These are phyloP conservation scores for Wallacemonas sp. DNA, from an alignment of 208 protist genomes.

Conservation along the genomic window DNA sequence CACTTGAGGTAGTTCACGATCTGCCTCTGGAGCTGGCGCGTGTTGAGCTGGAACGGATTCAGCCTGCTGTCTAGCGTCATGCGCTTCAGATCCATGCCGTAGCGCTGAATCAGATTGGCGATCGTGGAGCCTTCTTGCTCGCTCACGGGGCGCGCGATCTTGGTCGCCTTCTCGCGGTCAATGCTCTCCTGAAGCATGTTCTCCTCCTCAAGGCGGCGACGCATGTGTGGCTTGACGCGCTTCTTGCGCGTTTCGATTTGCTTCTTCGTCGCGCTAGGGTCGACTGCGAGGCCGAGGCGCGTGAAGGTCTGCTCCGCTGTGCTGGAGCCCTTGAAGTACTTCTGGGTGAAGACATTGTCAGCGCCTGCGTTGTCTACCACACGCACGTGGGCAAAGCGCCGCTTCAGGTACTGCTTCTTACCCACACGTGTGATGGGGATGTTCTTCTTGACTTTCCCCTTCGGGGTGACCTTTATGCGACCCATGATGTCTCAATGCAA, in stretches of 20 bases:
- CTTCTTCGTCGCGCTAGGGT: slow-evolving; percentile 50
- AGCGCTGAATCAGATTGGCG: slow-evolving; percentile 60
- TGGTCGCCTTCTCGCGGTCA: slow-evolving; percentile 25
- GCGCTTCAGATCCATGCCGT: slow-evolving; percentile 78
- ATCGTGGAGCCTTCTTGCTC: slow-evolving; percentile 80
- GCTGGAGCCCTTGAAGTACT: slow-evolving; percentile 66
- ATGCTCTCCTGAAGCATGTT: slow-evolving; percentile 34
- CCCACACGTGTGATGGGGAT: slow-evolving; percentile 87
- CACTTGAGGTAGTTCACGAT: slow-evolving; percentile 82
- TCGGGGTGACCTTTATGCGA: slow-evolving; percentile 72
- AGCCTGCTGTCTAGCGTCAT: slow-evolving; percentile 82
- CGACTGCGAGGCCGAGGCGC: slow-evolving; percentile 63
- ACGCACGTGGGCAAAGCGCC: slow-evolving; percentile 78
- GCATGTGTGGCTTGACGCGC: slow-evolving; percentile 41
- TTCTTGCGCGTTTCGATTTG: slow-evolving; percentile 45
- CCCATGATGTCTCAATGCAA: slow-evolving; percentile 39
- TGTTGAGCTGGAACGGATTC: slow-evolving; percentile 87
- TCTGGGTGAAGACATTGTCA: slow-evolving; percentile 81
- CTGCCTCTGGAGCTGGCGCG: slow-evolving; percentile 81
- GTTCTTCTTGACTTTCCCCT: slow-evolving; percentile 84
- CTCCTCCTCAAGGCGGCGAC: slow-evolving; percentile 57
- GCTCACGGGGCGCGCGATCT: slow-evolving; percentile 65
- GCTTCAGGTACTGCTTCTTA: slow-evolving; percentile 84
- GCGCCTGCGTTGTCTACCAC: slow-evolving; percentile 68
- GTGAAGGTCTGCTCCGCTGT: slow-evolving; percentile 83